Percentiles rank a stretch among this genome's conserved stretches.
Conservation (phyloP, 2,329 filamentous ascomycete species). For the Colletotrichum melonis region DNA sequence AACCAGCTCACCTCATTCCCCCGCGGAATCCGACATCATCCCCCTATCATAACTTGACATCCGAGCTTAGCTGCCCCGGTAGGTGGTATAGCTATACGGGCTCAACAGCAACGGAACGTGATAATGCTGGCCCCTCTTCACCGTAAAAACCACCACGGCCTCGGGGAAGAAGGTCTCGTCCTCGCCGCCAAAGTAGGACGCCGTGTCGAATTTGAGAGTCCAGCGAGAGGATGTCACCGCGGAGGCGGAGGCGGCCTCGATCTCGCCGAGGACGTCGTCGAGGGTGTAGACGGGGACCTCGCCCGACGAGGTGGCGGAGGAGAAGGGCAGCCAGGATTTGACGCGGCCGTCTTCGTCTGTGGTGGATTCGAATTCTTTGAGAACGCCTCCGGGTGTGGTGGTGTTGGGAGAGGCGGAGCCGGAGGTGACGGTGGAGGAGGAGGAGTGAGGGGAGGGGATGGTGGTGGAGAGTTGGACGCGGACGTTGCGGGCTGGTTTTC, state of each 20-base stretch:
- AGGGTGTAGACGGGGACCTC: constrained; percentile 70
- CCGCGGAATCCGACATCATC: no score
- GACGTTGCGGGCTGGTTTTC: constrained; percentile 74
- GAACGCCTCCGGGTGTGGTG: constrained; percentile 46
- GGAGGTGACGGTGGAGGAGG: neutral
- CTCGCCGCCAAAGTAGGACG: constrained; percentile 75
- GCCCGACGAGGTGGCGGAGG: constrained; percentile 59
- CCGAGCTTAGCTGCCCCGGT: constrained; percentile 73
- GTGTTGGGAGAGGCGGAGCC: constrained; percentile 39
- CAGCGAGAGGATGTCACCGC: constrained; percentile 61
- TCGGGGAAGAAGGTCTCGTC: constrained; percentile 72
- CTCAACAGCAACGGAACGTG: constrained; percentile 83
- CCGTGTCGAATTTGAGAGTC: constrained; percentile 80
- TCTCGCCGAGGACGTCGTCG: constrained; percentile 63
- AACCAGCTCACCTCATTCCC: no score
- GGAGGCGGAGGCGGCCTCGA: constrained; percentile 47
- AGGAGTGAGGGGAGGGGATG: neutral
- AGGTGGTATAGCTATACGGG: constrained; percentile 85
- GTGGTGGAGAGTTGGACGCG: constrained; percentile 72
- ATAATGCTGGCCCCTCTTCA: constrained; percentile 73
- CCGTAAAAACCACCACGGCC: constrained; percentile 65
- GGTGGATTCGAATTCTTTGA: constrained; percentile 69
- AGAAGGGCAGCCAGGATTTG: constrained; percentile 73
- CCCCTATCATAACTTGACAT: neutral
- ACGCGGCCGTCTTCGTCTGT: constrained; percentile 85